These are phyloP conservation scores for Croton setiger DNA, from an alignment of 441 rosid species.

Conservation along the genomic window DNA sequence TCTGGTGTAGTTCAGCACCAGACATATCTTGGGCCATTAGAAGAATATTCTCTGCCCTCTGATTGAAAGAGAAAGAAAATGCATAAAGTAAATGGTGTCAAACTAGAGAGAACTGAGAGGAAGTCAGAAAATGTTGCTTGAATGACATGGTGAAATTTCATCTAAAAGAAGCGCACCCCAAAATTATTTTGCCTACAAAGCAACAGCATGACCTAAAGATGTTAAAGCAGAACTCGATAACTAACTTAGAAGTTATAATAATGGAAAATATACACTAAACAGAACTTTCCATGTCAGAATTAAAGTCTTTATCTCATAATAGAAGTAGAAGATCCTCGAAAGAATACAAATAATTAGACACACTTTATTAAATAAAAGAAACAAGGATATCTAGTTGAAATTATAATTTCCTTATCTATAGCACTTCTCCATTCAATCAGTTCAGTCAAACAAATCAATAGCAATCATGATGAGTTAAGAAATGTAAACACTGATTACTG, in stretches of 20 bases:
- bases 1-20: conserved; percentile 50
- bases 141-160: neutral
- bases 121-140: neutral
- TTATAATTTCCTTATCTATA: neutral
- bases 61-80: conserved; percentile 27
- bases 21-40: conserved; percentile 54
- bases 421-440: neutral
- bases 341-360: neutral
- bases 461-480: neutral
- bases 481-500: neutral
- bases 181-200: neutral
- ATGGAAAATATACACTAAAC: neutral
- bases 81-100: conserved; percentile 6
- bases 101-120: neutral
- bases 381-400: neutral
- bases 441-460: neutral
- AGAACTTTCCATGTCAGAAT: neutral
- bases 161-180: neutral
- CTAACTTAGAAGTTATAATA: neutral
- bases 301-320: neutral
- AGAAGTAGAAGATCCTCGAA: neutral
- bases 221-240: neutral
- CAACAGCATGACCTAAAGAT: neutral
- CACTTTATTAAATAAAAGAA: neutral
- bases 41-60: conserved; percentile 15